phyloP scores from a whole-genome alignment of 768 basidiomycete genomes.

The Kwoniella heveanensis region DNA sequence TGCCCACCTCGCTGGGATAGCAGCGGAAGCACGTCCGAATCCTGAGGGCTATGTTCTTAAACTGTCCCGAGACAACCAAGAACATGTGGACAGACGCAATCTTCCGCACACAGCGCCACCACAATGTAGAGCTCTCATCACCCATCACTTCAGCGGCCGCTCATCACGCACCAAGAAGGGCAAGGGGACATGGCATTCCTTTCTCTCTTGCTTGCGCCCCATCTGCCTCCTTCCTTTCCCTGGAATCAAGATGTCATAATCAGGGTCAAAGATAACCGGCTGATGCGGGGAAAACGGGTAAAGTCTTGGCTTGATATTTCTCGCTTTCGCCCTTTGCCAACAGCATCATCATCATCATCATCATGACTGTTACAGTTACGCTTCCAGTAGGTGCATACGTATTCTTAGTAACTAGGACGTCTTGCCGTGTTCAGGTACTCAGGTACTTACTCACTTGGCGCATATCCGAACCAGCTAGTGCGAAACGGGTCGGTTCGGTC shows the following conservation, averaged over 20 bases:
- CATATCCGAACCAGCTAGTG: too few species aligned
- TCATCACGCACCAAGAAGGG: background rate
- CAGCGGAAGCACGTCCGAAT: background rate
- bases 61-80: background rate
- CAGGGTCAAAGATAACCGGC: background rate
- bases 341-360: too few species aligned
- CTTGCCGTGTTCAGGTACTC: background rate
- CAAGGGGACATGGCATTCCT: background rate
- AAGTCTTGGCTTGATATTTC: too few species aligned
- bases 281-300: conserved; percentile 1
- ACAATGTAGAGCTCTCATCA: background rate
- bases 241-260: background rate
- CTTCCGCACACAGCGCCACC: background rate
- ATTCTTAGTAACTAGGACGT: background rate
- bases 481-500: too few species aligned
- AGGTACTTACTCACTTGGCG: too few species aligned
- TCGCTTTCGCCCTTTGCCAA: too few species aligned
- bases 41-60: background rate
- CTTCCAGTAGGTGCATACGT: background rate
- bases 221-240: background rate
- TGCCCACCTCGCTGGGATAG: too few species aligned
- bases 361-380: too few species aligned
- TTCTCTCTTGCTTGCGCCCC: background rate
- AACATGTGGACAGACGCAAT: background rate
- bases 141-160: background rate